Percentiles rank a stretch among this genome's conserved stretches.
Evolutionary conservation across 164 flowering plant species (phyloP).

Genomic region (Nymphaea thermarum): DNA sequence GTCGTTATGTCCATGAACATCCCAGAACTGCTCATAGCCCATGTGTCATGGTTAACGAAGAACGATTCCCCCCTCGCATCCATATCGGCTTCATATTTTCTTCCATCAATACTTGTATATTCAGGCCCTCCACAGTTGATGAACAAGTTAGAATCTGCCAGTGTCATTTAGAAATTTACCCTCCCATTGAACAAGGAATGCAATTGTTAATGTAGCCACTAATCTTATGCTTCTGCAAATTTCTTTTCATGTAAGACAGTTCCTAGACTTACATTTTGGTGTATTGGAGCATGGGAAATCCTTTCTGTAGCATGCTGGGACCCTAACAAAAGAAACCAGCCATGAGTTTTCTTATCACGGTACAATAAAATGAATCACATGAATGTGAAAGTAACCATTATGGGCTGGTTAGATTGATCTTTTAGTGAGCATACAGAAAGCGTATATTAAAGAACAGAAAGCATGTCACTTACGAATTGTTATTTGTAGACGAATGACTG

Average conservation of each 20-base stretch:
- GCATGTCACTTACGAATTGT: background rate
- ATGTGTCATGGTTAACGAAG: conserved; percentile 13
- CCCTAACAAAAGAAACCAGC: background rate
- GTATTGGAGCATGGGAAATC: background rate
- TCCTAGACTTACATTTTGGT: background rate
- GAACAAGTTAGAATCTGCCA: conserved; percentile 39
- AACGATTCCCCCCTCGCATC: conserved; percentile 33
- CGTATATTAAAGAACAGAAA: background rate
- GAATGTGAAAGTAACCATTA: background rate
- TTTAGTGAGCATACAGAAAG: background rate
- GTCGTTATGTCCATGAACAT: conserved; percentile 52
- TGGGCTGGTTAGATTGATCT: background rate
- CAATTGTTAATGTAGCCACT: background rate
- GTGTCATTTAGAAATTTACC: background rate
- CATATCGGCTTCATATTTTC: conserved; percentile 41
- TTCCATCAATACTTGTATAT: conserved; percentile 13
- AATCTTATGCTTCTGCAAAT: background rate
- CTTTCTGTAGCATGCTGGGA: background rate
- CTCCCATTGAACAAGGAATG: background rate
- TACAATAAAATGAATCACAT: background rate
- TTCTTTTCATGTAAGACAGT: background rate
- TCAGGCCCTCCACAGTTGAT: conserved; percentile 76
- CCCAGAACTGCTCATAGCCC: conserved; percentile 80
- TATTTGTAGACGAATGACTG: background rate
- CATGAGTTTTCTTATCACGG: background rate